These are phyloP conservation scores for Coffea humblotiana DNA, from an alignment of 305 asterid species.

Conservation along the genomic window DNA sequence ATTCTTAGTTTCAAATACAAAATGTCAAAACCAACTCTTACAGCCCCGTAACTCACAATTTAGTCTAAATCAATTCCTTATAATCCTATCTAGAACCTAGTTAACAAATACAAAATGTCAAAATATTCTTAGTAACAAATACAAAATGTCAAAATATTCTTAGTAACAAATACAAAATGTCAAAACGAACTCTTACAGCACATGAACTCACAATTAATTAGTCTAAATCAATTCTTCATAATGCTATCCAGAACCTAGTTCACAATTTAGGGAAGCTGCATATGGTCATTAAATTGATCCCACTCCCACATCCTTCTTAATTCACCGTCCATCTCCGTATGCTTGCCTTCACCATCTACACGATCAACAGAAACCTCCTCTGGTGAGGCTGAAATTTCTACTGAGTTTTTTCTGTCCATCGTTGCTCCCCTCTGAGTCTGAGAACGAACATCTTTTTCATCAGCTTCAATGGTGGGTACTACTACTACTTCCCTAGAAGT, in stretches of 20 bases:
- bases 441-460: background rate
- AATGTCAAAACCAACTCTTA: too few species aligned
- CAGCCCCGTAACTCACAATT: too few species aligned
- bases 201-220: background rate
- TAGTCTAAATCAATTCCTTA: too few species aligned
- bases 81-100: too few species aligned
- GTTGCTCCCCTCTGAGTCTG: background rate
- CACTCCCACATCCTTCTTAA: background rate
- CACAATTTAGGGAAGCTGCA: background rate
- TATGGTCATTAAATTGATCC: background rate
- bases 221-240: background rate
- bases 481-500: background rate
- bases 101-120: background rate
- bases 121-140: background rate
- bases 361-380: slow-evolving; percentile 8
- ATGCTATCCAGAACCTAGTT: background rate
- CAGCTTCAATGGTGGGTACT: background rate
- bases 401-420: background rate
- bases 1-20: too few species aligned
- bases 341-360: slow-evolving; percentile 6
- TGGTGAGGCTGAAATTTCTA: slow-evolving; percentile 17
- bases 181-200: background rate
- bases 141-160: background rate
- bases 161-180: background rate
- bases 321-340: background rate